These are phyloP conservation scores for Vigna mungo DNA, from an alignment of 306 rosid genomes.

Conservation along the genomic window DNA sequence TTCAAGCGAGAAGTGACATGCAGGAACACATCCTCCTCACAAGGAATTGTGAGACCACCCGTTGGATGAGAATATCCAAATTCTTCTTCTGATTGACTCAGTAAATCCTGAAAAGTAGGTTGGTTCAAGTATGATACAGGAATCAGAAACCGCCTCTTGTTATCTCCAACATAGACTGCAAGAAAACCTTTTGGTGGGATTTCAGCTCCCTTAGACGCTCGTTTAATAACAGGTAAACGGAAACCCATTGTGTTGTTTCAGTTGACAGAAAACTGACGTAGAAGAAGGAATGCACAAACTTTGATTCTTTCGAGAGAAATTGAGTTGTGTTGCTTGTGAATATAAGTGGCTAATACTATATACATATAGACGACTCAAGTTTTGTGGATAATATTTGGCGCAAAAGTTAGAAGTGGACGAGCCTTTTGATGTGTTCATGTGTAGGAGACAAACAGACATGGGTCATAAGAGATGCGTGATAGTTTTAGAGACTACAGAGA, in stretches of 20 bases:
- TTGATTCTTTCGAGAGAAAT: not conserved
- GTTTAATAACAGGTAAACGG: slow-evolving; percentile 7
- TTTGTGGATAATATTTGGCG: not conserved
- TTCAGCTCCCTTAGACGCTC: not conserved
- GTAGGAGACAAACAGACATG: not conserved
- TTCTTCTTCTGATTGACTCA: slow-evolving; percentile 6
- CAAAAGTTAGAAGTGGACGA: not conserved
- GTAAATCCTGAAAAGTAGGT: not conserved
- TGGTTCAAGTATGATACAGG: slow-evolving; percentile 20
- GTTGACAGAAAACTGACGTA: not conserved
- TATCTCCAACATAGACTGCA: slow-evolving; percentile 8
- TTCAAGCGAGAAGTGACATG: slow-evolving; percentile 12
- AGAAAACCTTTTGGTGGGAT: slow-evolving; percentile 4
- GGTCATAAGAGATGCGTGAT: slow-evolving; percentile 20
- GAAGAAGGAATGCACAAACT: not conserved
- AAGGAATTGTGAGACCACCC: slow-evolving; percentile 4
- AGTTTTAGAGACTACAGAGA: not conserved
- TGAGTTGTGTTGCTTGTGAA: slow-evolving; percentile 3
- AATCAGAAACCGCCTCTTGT: not conserved
- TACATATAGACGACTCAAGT: not conserved
- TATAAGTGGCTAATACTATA: not conserved
- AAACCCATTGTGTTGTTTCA: slow-evolving; percentile 22
- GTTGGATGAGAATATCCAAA: slow-evolving; percentile 21
- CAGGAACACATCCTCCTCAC: not conserved
- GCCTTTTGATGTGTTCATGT: not conserved